Base-by-base conservation (phyloP, 2,329 filamentous ascomycete genomes). In the Talaromyces amestolkiae region DNA sequence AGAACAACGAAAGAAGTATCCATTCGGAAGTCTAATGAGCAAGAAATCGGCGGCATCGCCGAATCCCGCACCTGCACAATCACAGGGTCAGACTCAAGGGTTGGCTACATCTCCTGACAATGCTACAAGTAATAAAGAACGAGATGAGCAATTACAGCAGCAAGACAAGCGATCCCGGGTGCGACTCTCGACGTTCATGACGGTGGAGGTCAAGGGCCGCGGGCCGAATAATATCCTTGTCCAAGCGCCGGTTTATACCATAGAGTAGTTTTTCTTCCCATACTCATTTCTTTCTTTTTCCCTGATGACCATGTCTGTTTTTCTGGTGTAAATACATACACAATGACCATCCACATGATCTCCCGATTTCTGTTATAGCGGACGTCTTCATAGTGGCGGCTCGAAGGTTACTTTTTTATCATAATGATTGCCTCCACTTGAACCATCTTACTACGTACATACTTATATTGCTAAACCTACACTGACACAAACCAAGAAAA, bases 111-210 rank as follows among this genome's bases (percentile, higher is more conserved):
- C 53, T 2, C 51, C 51, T 15, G 53, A 56, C 2, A 61, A 47
- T 3, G 6, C 59, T 11, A 17, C 54, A 10, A 59, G 10, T n/a
- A 59, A 45, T 4, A 59, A 59, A 6, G 56, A 45, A 45, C 35
- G 56, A 45, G 56, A 62, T n/a, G 43, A 62, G 24, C 45, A 49
- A 24, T 22, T 33, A 19, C 59, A 64, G n/a, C 69, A 71, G 62
- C 60, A 66, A 45, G 68, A 69, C 39, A 66, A 71, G 31, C 72
- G 73, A 58, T 74, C 78, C 6, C 88, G 86, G 69, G 87, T 94
- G 64, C 87, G 91, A 49, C 90, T 93, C 75, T 88, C 91, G 1
- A 89, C 88, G 5, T 94, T 93, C 75, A 78, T 93, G 65, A 86
- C 85, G 19, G 84, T 93, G 37, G 91, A 93, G 77, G 90, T 94